Percentiles rank a stretch among this genome's conserved stretches.
Evolutionary conservation across 2,329 filamentous ascomycete genomes (phyloP).

Genomic region (Epichloe gansuensis): DNA sequence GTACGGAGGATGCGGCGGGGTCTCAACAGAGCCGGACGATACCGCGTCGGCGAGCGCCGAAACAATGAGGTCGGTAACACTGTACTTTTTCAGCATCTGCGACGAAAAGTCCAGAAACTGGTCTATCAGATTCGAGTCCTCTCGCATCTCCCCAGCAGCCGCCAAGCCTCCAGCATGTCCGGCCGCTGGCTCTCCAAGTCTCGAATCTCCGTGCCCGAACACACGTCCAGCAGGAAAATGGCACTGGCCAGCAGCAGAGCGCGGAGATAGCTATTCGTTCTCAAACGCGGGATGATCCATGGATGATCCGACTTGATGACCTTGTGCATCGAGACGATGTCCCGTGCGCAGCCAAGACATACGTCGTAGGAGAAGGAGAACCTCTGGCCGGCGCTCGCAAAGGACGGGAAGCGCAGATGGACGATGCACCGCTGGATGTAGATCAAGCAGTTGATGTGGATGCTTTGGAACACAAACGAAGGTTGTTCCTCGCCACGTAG

Average conservation of each 20-base stretch:
- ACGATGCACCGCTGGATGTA: conserved; percentile 3
- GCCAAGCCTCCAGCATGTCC: conserved; percentile 3
- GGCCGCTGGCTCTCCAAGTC: conserved; percentile 1
- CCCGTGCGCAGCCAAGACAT: conserved; percentile 1
- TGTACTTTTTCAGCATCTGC: conserved; percentile 5
- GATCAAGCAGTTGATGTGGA: conserved; percentile 4
- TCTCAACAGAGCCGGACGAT: neutral
- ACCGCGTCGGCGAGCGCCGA: neutral
- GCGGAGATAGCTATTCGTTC: neutral
- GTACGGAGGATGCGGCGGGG: too few relatives aligned
- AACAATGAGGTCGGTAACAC: neutral
- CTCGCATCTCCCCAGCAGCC: neutral
- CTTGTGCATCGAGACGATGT: conserved; percentile 3
- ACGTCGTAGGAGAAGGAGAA: conserved; percentile 1
- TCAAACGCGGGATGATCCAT: conserved; percentile 1
- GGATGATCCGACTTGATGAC: neutral
- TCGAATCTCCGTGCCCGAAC: neutral
- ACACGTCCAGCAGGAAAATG: conserved; percentile 3
- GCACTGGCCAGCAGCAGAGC: conserved; percentile 1
- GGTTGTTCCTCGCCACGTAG: neutral
- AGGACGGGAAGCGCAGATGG: conserved; percentile 2
- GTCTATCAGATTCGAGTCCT: conserved; percentile 2
- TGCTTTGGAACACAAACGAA: neutral
- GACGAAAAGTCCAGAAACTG: conserved; percentile 4
- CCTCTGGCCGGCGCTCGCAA: neutral